These are phyloP conservation scores for Periconia digitata DNA, from an alignment of 2,329 filamentous ascomycete species.

Conservation along the genomic window DNA sequence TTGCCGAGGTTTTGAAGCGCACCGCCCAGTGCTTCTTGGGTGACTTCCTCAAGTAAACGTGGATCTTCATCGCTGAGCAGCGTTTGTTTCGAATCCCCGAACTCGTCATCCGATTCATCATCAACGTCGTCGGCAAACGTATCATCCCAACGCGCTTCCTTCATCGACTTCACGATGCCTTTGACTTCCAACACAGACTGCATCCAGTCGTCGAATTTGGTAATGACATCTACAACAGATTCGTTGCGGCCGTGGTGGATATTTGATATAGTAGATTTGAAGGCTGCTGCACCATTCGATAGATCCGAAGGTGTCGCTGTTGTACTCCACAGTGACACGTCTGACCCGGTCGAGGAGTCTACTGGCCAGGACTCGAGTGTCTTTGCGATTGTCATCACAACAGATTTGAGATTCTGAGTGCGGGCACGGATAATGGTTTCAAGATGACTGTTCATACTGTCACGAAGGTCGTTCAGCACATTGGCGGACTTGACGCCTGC, in stretches of 20 bases:
- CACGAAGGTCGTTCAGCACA: constrained; percentile 69
- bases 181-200: constrained; percentile 69
- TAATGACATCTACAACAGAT: constrained; percentile 62
- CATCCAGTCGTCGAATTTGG: constrained; percentile 72
- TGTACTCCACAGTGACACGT: constrained; percentile 67
- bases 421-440: constrained; percentile 64
- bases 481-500: constrained; percentile 67
- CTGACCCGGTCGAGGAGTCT: constrained; percentile 42
- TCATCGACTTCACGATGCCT: constrained; percentile 64
- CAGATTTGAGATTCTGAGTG: constrained; percentile 63
- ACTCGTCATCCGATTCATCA: constrained; percentile 73
- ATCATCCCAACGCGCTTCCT: constrained; percentile 72
- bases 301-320: constrained; percentile 67
- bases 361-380: constrained; percentile 62
- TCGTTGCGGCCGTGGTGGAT: constrained; percentile 73
- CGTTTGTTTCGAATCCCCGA: constrained; percentile 66
- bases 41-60: constrained; percentile 59
- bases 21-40: constrained; percentile 58
- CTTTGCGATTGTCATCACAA: constrained; percentile 65
- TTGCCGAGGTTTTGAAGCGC: constrained; percentile 62
- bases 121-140: constrained; percentile 74
- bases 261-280: constrained; percentile 70
- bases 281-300: constrained; percentile 63
- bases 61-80: constrained; percentile 74
- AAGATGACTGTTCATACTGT: constrained; percentile 69